These are phyloP conservation scores for Colletotrichum sp. DNA, from an alignment of 2,329 filamentous ascomycete genomes.

Conservation along the genomic window DNA sequence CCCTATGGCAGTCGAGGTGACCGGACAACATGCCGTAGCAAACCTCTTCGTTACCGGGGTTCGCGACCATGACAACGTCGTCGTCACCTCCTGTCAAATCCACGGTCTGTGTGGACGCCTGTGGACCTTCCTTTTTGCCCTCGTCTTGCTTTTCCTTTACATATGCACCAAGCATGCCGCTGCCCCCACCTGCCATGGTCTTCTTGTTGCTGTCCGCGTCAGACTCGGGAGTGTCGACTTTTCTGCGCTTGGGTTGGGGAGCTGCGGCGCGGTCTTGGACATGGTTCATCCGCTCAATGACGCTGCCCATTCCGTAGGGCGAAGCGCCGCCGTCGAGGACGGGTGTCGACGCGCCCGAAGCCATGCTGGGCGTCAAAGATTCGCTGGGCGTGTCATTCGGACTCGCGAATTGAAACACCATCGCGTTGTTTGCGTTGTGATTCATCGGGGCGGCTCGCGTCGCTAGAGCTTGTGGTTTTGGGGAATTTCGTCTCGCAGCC, in stretches of 20 bases:
- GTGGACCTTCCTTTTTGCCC: conserved; percentile 34
- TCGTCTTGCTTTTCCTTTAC: conserved; percentile 65
- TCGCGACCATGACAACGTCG: conserved; percentile 61
- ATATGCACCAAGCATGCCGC: conserved; percentile 68
- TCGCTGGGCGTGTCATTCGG: conserved; percentile 34
- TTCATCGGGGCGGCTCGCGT: conserved; percentile 1
- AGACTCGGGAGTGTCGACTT: conserved; percentile 51
- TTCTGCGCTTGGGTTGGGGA: conserved; percentile 71
- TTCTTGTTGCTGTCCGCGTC: conserved; percentile 43
- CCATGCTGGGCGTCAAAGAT: conserved; percentile 33
- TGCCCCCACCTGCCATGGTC: conserved; percentile 44
- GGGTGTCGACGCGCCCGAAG: conserved; percentile 38
- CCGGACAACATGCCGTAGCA: conserved; percentile 82
- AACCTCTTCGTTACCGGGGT: conserved; percentile 72
- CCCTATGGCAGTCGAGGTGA: conserved; percentile 67
- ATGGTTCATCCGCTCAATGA: conserved; percentile 80
- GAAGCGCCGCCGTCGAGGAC: conserved; percentile 20
- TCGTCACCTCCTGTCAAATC: conserved; percentile 68
- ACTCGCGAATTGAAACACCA: conserved; percentile 50
- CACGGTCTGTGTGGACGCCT: conserved; percentile 47
- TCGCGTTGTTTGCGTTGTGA: conserved; percentile 30
- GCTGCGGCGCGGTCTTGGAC: conserved; percentile 68
- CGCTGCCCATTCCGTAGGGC: conserved; percentile 53
- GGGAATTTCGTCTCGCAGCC: conserved; percentile 8
- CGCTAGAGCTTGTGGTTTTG: conserved; percentile 10